A percentile compares a stretch with the other conserved stretches of the same genome.
These are phyloP conservation scores for Pythium aristosporum DNA, from an alignment of 352 stramenopile species.

Conservation along the genomic window DNA sequence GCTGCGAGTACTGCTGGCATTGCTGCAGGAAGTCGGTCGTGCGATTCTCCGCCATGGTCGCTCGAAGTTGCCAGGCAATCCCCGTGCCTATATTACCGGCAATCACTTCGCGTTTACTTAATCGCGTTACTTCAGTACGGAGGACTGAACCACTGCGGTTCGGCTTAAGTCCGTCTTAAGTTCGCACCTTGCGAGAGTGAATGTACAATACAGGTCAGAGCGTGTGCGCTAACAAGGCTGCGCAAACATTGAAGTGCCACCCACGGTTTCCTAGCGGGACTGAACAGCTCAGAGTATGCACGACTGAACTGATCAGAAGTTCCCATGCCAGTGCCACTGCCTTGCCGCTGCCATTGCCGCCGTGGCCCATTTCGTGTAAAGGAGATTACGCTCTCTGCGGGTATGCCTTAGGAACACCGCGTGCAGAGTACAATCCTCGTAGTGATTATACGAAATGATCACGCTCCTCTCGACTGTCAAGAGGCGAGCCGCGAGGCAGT, in stretches of 20 bases:
- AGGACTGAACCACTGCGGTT: constrained; percentile 12
- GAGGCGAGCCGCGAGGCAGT: too few species aligned
- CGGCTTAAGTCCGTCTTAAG: constrained; percentile 11
- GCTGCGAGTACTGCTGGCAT: constrained; percentile 50
- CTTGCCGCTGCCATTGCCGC: too few species aligned
- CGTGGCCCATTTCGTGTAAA: background rate
- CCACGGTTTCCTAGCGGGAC: background rate
- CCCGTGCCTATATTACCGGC: constrained; percentile 19
- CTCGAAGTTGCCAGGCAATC: constrained; percentile 1
- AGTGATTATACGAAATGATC: too few species aligned
- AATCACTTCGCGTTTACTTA: constrained; percentile 33
- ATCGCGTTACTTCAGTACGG: constrained; percentile 26
- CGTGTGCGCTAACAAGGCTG: background rate
- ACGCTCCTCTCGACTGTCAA: too few species aligned
- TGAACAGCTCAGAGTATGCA: background rate
- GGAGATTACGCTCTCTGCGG: background rate
- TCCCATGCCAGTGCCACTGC: too few species aligned
- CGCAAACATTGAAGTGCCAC: constrained; percentile 2
- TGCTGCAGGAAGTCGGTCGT: constrained; percentile 68
- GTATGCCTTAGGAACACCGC: too few species aligned
- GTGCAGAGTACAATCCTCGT: too few species aligned
- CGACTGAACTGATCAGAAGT: constrained; percentile 3
- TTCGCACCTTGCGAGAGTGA: background rate
- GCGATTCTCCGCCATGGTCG: constrained; percentile 63
- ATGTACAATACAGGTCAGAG: constrained; percentile 1